phyloP scores from a whole-genome alignment of 2,329 filamentous ascomycete species.

The Graphilbum fragrans region DNA sequence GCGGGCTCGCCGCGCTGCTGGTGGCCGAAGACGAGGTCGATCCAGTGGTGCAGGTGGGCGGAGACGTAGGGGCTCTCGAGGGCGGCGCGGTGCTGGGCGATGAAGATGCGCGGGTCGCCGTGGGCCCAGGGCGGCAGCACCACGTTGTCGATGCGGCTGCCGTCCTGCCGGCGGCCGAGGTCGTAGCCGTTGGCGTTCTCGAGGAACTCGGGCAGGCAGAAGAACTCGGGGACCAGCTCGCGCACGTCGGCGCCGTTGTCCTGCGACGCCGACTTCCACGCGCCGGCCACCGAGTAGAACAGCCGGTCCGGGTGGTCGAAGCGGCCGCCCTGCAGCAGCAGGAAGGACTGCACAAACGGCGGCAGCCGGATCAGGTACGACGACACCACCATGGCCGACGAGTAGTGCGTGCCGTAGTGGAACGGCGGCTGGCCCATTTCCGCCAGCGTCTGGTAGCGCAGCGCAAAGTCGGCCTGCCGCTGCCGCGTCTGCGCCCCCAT shows the following conservation, averaged over 20 bases:
- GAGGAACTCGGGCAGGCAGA: conserved; percentile 89
- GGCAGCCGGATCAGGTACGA: conserved; percentile 92
- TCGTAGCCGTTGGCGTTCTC: conserved; percentile 92
- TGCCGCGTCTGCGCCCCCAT: conserved; percentile 83
- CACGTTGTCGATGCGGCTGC: conserved; percentile 71
- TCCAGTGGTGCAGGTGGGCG: conserved; percentile 83
- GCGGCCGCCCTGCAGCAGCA: conserved; percentile 84
- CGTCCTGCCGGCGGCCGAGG: conserved; percentile 75
- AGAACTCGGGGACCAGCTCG: conserved; percentile 93
- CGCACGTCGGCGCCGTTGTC: conserved; percentile 90
- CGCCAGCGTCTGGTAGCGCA: conserved; percentile 75
- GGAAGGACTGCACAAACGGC: conserved; percentile 91
- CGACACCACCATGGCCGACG: conserved; percentile 96
- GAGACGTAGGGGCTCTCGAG: conserved; percentile 89
- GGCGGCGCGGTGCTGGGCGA: conserved; percentile 89
- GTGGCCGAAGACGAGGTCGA: conserved; percentile 86
- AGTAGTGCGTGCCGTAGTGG: conserved; percentile 97
- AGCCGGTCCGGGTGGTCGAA: conserved; percentile 94
- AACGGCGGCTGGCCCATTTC: conserved; percentile 92
- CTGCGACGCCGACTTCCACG: conserved; percentile 81
- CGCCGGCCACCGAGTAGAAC: conserved; percentile 84
- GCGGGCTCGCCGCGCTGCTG: conserved; percentile 92
- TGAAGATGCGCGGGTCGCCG: conserved; percentile 89
- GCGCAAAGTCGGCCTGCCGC: conserved; percentile 67
- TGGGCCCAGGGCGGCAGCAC: conserved; percentile 93